A percentile compares a stretch with the other conserved stretches of the same genome.
These are phyloP conservation scores for Syzygium jambos DNA, from an alignment of 345 rosid species.

Conservation along the genomic window DNA sequence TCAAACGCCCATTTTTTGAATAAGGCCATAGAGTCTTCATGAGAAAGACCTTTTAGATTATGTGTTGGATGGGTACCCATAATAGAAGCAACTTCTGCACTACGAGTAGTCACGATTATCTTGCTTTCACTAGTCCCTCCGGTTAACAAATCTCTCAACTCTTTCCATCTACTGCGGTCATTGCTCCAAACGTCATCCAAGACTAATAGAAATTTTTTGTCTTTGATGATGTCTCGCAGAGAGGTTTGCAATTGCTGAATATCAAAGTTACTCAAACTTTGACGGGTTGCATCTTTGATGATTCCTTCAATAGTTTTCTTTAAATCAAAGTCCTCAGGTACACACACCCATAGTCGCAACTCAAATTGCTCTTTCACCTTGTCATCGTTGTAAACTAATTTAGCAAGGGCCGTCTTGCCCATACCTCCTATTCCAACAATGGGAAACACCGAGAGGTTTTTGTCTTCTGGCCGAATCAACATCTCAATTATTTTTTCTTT, in stretches of 20 bases:
- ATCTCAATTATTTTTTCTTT: neutral
- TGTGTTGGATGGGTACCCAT: neutral
- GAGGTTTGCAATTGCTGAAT: neutral
- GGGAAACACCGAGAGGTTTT: neutral
- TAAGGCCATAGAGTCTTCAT: neutral
- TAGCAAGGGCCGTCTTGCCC: neutral
- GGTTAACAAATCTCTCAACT: neutral
- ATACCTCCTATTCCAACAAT: neutral
- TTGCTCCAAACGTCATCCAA: neutral
- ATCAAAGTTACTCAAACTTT: neutral
- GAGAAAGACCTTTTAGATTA: neutral
- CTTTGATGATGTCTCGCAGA: neutral
- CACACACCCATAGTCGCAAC: neutral
- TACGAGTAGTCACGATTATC: neutral
- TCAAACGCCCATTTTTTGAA: neutral
- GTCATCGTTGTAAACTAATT: neutral
- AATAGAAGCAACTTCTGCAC: neutral
- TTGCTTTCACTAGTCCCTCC: neutral
- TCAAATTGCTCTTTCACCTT: neutral
- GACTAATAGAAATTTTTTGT: neutral
- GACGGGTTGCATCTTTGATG: neutral
- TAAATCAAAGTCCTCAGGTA: neutral
- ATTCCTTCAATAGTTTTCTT: neutral
- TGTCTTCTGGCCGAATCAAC: neutral
- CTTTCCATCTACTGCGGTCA: neutral